These are phyloP conservation scores for Phytophthora fragariae DNA, from an alignment of 352 stramenopile genomes.

Conservation along the genomic window DNA sequence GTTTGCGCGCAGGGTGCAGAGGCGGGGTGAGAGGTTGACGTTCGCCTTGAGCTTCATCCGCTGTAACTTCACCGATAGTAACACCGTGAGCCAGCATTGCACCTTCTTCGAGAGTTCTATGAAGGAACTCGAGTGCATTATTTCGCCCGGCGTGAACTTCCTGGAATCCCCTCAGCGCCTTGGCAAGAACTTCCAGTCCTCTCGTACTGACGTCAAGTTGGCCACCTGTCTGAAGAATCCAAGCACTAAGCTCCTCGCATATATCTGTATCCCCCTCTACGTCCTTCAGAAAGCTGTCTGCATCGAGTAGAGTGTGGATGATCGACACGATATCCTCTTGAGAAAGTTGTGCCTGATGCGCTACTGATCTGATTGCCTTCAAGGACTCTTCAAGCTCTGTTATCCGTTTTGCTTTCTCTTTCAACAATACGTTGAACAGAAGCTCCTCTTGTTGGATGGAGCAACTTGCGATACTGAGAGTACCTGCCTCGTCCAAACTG, in stretches of 20 bases:
- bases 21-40: slow-evolving; percentile 5
- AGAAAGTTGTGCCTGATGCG: slow-evolving; percentile 54
- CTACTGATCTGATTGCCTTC: slow-evolving; percentile 50
- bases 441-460: slow-evolving; percentile 47
- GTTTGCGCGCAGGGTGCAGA: slow-evolving; percentile 18
- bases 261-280: slow-evolving; percentile 16
- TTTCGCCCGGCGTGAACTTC: slow-evolving; percentile 47
- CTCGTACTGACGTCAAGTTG: slow-evolving; percentile 54
- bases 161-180: slow-evolving; percentile 38
- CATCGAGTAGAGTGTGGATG: slow-evolving; percentile 22
- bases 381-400: slow-evolving; percentile 58
- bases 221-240: slow-evolving; percentile 56
- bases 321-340: slow-evolving; percentile 55
- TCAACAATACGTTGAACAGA: slow-evolving; percentile 56
- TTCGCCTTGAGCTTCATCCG: slow-evolving; percentile 17
- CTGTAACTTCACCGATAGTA: slow-evolving; percentile 16
- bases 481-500: slow-evolving; percentile 18
- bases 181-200: slow-evolving; percentile 41
- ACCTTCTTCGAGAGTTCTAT: slow-evolving; percentile 60
- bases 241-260: slow-evolving; percentile 37
- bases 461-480: slow-evolving; percentile 29
- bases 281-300: neutral
- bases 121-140: slow-evolving; percentile 35
- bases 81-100: slow-evolving; percentile 43
- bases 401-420: slow-evolving; percentile 71